These are phyloP conservation scores for Gastrodia elata DNA, from an alignment of 106 monocot species.

Conservation along the genomic window DNA sequence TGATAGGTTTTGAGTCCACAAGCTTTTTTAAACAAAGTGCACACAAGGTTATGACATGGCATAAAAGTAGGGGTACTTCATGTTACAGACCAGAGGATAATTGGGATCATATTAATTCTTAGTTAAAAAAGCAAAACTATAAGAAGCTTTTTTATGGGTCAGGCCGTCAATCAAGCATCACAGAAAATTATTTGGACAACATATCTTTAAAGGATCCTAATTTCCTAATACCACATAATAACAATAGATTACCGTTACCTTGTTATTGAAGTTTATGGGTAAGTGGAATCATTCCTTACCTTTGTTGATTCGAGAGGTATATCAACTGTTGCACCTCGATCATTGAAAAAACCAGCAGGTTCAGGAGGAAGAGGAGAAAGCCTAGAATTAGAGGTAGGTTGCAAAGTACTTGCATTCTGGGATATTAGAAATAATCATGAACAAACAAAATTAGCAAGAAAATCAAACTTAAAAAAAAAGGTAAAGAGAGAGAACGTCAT, in stretches of 20 bases:
- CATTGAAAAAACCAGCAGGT: conserved; percentile 81
- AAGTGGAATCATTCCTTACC: conserved; percentile 21
- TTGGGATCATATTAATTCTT: neutral
- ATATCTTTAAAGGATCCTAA: neutral
- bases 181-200: neutral
- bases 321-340: conserved; percentile 57
- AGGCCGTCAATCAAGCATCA: neutral
- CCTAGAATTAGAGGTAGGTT: conserved; percentile 58
- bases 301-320: conserved; percentile 67
- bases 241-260: neutral
- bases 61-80: neutral
- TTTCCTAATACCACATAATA: neutral
- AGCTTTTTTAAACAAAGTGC: no score
- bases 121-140: neutral
- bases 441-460: neutral
- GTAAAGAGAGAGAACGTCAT: neutral
- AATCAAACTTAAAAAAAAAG: neutral
- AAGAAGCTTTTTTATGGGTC: neutral
- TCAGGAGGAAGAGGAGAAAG: conserved; percentile 79
- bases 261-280: neutral
- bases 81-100: neutral
- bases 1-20: no score
- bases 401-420: conserved; percentile 52
- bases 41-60: neutral
- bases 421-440: neutral